These are phyloP conservation scores for Salvia rosmarinus DNA, from an alignment of 257 asterid genomes.

Conservation along the genomic window DNA sequence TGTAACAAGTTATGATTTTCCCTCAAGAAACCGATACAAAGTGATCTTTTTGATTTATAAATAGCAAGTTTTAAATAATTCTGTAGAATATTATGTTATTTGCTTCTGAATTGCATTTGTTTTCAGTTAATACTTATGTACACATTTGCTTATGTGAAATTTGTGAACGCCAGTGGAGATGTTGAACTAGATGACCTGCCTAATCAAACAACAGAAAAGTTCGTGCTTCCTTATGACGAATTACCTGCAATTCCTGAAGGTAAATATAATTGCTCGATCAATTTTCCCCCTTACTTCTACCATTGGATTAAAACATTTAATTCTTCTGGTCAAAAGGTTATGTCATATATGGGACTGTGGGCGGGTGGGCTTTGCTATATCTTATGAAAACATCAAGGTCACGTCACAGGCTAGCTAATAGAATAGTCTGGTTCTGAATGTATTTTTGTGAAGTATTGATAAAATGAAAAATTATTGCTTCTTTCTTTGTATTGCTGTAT, in stretches of 20 bases:
- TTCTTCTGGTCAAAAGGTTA: not conserved
- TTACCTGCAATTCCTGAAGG: constrained; percentile 70
- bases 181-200: constrained; percentile 45
- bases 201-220: constrained; percentile 42
- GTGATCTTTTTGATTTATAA: not conserved
- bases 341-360: constrained; percentile 9
- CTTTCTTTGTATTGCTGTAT: not conserved
- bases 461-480: not conserved
- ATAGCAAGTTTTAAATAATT: not conserved
- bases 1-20: not conserved
- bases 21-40: not conserved
- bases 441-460: not conserved
- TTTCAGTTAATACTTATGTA: constrained; percentile 19
- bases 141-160: constrained; percentile 34
- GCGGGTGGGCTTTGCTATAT: constrained; percentile 8
- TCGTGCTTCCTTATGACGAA: constrained; percentile 69
- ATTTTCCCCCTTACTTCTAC: not conserved
- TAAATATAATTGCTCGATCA: constrained; percentile 34
- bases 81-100: not conserved
- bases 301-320: not conserved
- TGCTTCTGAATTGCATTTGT: not conserved
- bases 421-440: constrained; percentile 13
- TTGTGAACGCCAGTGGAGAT: constrained; percentile 57
- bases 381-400: not conserved
- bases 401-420: not conserved